Evolutionary conservation across 192 early-diverging fungal species (phyloP).

Genomic region (Podila clonocystis): DNA sequence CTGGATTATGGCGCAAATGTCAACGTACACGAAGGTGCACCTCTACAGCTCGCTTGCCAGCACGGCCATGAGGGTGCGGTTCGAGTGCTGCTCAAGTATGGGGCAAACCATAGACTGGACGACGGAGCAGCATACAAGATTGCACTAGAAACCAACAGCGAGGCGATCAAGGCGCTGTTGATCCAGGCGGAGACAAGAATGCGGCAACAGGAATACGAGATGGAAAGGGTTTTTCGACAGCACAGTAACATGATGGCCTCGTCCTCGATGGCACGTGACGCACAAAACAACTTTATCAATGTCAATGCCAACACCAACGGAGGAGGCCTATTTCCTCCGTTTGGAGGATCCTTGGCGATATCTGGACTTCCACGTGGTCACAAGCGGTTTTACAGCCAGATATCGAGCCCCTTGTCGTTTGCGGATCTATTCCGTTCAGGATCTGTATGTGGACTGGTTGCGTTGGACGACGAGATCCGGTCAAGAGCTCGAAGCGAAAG

Average conservation of each 20-base stretch:
- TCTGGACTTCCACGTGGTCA: constrained; percentile 24
- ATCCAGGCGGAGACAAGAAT: constrained; percentile 40
- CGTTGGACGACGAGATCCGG: constrained; percentile 48
- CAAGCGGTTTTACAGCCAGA: constrained; percentile 48
- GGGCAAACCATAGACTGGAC: constrained; percentile 44
- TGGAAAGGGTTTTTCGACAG: constrained; percentile 32
- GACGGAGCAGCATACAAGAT: constrained; percentile 46
- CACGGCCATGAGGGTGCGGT: constrained; percentile 43
- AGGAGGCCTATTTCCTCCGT: background rate
- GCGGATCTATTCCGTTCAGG: constrained; percentile 44
- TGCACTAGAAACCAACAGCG: constrained; percentile 37
- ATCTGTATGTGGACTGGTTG: constrained; percentile 40
- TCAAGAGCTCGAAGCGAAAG: constrained; percentile 44
- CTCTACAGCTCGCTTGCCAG: constrained; percentile 40
- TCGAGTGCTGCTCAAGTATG: constrained; percentile 27
- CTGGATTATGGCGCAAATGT: constrained; percentile 44
- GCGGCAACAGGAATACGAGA: constrained; percentile 33
- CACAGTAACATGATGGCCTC: constrained; percentile 22
- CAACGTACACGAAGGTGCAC: constrained; percentile 50
- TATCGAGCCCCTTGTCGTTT: constrained; percentile 38
- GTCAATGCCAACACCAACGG: background rate
- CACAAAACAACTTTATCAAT: constrained; percentile 1
- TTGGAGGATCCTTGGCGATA: background rate
- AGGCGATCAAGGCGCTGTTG: constrained; percentile 26
- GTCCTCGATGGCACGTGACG: background rate